Base-by-base conservation (phyloP, 2,329 filamentous ascomycete genomes). In the Fusarium pseudograminearum region DNA sequence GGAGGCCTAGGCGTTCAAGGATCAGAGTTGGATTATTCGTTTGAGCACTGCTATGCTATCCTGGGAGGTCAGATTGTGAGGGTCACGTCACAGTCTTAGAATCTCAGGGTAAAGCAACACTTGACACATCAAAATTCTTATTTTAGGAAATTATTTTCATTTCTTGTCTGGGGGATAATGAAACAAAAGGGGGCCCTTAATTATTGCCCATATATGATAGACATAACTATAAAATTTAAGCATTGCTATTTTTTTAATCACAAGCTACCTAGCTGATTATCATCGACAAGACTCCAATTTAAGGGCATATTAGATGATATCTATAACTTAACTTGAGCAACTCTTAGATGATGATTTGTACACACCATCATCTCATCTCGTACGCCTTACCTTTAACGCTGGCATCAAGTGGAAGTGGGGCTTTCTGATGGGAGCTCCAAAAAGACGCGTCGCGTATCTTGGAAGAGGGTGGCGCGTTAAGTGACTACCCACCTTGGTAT, bases 401-500 rank as follows among this genome's bases (percentile, higher is more conserved):
- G 12, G 15, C 15, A 12, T 51, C 5, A 30, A 18, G 59, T 54
- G 56, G 56, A 30, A 18, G 59, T 54, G 56, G 56, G 20, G 46
- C 45, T 54, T 7, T 41, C 16, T 20, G 20, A 22, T 38, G 20
- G 22, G 11, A 40, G 48, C 48, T 40, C 24, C 16, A 40, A 20
- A 38, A 20, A 38, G 52, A 68, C 67, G 67, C 67, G 67, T 65
- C 58, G 57, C 55, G 61, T 65, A n/a, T 41, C 14, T 38, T n/a
- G 30, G 20, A 55, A 22, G 26, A 30, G 30, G 30, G 31, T 55
- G 50, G 46, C 67, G 67, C 59, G 67, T 70, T 61, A 70, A 70
- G 63, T 70, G 67, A 48, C 48, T 64, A 61, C 61, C 41, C 61
- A 64, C 59, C 41, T 40, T 28, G 48, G 34, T 52, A 52, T 52